phyloP scores from a whole-genome alignment of 441 rosid genomes.

The Syzygium malaccense region DNA sequence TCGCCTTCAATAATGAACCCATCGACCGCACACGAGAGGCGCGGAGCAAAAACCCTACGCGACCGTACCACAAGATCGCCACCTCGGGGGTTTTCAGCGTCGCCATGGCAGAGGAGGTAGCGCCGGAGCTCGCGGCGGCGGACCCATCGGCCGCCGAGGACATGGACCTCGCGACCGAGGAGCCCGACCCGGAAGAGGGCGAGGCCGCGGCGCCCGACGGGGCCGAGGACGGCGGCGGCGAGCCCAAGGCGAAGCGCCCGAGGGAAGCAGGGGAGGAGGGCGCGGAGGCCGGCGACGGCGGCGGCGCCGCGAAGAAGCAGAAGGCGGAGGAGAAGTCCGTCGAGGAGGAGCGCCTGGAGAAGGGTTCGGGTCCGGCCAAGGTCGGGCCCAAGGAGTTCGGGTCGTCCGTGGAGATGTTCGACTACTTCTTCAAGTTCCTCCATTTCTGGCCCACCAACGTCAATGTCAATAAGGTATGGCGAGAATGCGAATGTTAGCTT shows the following conservation, averaged over 20 bases:
- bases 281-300: not conserved
- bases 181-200: not conserved
- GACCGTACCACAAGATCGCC: not conserved
- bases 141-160: slow-evolving; percentile 26
- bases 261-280: slow-evolving; percentile 30
- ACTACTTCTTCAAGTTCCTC: slow-evolving; percentile 59
- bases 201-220: not conserved
- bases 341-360: slow-evolving; percentile 36
- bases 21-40: not conserved
- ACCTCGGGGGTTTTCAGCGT: not conserved
- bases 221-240: slow-evolving; percentile 17
- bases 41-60: slow-evolving; percentile 1
- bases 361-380: slow-evolving; percentile 22
- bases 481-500: not conserved
- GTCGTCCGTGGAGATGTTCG: slow-evolving; percentile 69
- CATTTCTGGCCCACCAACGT: slow-evolving; percentile 68
- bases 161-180: slow-evolving; percentile 41
- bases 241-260: slow-evolving; percentile 32
- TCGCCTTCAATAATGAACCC: not conserved
- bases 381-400: slow-evolving; percentile 81
- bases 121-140: slow-evolving; percentile 27
- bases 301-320: slow-evolving; percentile 36
- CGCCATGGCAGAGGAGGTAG: slow-evolving; percentile 46
- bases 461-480: slow-evolving; percentile 57
- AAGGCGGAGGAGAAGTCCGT: slow-evolving; percentile 31